Evolutionary conservation across 2,329 filamentous ascomycete genomes (phyloP), one percentile per base, ranked within the genome.

Genomic region (Sordariomycetes sp.): DNA sequence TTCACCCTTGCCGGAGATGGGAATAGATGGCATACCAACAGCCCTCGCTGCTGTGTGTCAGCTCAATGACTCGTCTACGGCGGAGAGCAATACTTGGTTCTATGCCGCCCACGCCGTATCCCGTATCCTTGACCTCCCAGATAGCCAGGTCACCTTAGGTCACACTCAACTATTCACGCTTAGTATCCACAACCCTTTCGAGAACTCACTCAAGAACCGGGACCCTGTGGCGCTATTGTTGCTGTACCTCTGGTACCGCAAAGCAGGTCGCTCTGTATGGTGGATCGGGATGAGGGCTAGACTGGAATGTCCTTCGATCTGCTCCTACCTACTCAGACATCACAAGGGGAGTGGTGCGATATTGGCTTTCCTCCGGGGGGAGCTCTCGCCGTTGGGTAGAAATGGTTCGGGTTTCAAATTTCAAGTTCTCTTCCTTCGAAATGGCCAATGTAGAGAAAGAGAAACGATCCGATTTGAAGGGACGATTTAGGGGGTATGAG

Each of bases 171-270:
- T 70, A 1, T 76, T 77, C 55, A 69, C 59, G 5, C 63, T 65
- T 2, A 66, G 54, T 12, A 70, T 76, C 1, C 51, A 68, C 10
- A 70, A 68, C 0, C 2, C 57, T 5, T 76, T 75, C 50, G 61
- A 71, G 60, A 25, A 43, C 0, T 58, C 74, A 25, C 65, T 76
- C 0, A 60, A 40, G 14, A 18, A 55, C 3, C 73, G 59, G 14
- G 73, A 76, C 40, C 68, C 74, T 2, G 60, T 69, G 0, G 72
- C 74, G 1, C 67, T 77, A 0, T 50, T 76, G 55, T 43, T 77
- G 40, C 61, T 77, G 0, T 74, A 74, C 61, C 59, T 75, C 3
- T 77, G 74, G 74, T 77, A 75, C 53, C 63, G 65, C 22, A 76
- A 74, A 63, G 66, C 68, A 58, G 55, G 72, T 40, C 67, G 67